A percentile compares a stretch with the other conserved stretches of the same genome.
Conservation (phyloP, 2,329 filamentous ascomycete species). For the Uncinocarpus reesii region DNA sequence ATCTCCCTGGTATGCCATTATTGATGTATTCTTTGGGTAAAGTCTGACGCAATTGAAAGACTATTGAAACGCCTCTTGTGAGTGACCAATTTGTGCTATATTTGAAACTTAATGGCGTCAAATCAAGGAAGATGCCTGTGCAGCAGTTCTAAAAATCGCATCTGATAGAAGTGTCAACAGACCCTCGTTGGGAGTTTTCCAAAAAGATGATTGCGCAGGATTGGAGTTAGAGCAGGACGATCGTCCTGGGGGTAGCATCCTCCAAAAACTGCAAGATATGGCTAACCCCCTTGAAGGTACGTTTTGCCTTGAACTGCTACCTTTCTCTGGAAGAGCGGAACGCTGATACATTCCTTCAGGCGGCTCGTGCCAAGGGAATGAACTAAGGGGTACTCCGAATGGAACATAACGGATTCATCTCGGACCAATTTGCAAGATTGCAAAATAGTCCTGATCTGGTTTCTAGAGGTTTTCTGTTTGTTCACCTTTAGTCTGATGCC, state of each 20-base stretch:
- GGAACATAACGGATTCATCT: too few relatives aligned
- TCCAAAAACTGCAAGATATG: slow-evolving; percentile 48
- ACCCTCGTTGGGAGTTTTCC: slow-evolving; percentile 28
- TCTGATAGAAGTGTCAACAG: slow-evolving; percentile 24
- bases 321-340: not conserved
- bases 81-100: slow-evolving; percentile 26
- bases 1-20: slow-evolving; percentile 32
- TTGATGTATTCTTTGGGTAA: slow-evolving; percentile 21
- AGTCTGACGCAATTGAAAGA: not conserved
- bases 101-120: slow-evolving; percentile 31
- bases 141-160: slow-evolving; percentile 23
- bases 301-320: not conserved
- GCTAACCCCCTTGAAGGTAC: slow-evolving; percentile 36
- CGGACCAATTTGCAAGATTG: too few relatives aligned
- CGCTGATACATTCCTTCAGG: not conserved
- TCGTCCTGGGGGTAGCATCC: slow-evolving; percentile 22
- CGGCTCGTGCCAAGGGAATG: not conserved
- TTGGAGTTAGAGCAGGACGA: slow-evolving; percentile 30
- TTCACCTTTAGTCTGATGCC: too few relatives aligned
- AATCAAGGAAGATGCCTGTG: slow-evolving; percentile 33
- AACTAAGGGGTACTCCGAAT: too few relatives aligned
- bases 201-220: slow-evolving; percentile 23
- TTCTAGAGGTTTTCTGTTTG: too few relatives aligned
- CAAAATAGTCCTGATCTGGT: too few relatives aligned
- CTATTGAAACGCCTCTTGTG: slow-evolving; percentile 9